These are phyloP conservation scores for Salvia miltiorrhiza DNA, from an alignment of 257 asterid species.

Conservation along the genomic window DNA sequence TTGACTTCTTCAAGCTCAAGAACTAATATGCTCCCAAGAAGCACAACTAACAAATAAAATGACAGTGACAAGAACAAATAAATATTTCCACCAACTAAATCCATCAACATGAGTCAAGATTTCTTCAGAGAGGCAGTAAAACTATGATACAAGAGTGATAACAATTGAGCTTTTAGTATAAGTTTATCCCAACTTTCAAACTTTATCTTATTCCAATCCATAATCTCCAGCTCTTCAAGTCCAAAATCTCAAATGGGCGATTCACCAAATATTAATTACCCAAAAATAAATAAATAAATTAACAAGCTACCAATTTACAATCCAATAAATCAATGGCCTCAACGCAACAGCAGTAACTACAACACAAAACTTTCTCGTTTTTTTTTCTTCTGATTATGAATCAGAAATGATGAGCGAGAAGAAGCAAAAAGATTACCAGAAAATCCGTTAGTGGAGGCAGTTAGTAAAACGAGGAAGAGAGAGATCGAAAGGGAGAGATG, in stretches of 20 bases:
- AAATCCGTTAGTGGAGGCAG: conserved; percentile 16
- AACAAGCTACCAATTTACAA: neutral
- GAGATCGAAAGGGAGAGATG: neutral
- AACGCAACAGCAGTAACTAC: conserved; percentile 3
- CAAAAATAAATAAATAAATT: neutral
- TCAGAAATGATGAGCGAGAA: neutral
- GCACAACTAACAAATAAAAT: neutral
- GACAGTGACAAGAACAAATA: conserved; percentile 9
- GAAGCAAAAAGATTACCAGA: conserved; percentile 29
- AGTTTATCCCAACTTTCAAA: neutral
- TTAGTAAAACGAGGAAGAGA: neutral
- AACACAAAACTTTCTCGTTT: neutral
- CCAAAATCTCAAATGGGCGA: conserved; percentile 7
- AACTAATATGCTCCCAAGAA: neutral
- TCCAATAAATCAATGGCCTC: neutral
- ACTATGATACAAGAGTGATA: neutral
- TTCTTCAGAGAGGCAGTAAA: neutral
- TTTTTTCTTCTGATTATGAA: neutral
- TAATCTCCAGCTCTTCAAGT: neutral
- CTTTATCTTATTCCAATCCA: neutral
- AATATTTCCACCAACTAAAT: conserved; percentile 8
- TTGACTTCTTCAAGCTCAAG: conserved; percentile 8
- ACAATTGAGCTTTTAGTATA: neutral
- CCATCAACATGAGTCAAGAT: neutral
- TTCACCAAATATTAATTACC: neutral